Evolutionary conservation across 768 basidiomycete species (phyloP), one percentile per base, ranked within the genome.

Genomic region (Crepidotus variabilis): DNA sequence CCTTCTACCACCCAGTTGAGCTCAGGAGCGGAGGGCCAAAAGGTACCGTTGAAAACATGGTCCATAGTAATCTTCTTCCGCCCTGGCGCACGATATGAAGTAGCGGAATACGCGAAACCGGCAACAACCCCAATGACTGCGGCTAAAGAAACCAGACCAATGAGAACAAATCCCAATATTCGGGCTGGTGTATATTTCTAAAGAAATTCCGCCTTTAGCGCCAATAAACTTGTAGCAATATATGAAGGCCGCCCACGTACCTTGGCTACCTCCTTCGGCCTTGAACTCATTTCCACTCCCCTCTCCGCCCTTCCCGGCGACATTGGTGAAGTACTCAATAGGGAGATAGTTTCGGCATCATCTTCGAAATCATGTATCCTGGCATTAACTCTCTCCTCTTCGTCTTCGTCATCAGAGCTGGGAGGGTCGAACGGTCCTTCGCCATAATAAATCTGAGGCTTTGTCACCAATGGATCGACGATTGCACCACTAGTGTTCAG

Each of bases 1-100:
- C 95, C 96, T 82, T 97, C 94, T 8, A 88, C 84, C 24, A 98
- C 87, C 97, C 97, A 99, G 46, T 85, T 77, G 33, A 99, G 68
- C 20, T 63, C 63, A 49, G 77, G 75, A 1, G 39, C 18, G 66
- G 62, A 2, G 5, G 77, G 70, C 14, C 33, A 58, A 66, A 98
- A 98, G 1, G 95, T 98, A 2, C 92, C 93, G 66, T 97, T 96
- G 75, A 93, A 94, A 51, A 97, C 70, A 67, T 94, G 88, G 66
- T 98, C 92, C 80, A 98, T 84, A 3, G 87, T 88, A 28, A 98
- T 77, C 61, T 83, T 89, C 57, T 76, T 76, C 34, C 69, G 77
- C 1, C 91, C 89, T 23, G 77, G 76, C 5, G 75, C 63, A 63
- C 71, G 75, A 68, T 79, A 80, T 7, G 78, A 64, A 54, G 78